Evolutionary conservation across 2,329 filamentous ascomycete species (phyloP), one percentile per base, ranked within the genome.

Genomic region (Fusarium anthophilum): DNA sequence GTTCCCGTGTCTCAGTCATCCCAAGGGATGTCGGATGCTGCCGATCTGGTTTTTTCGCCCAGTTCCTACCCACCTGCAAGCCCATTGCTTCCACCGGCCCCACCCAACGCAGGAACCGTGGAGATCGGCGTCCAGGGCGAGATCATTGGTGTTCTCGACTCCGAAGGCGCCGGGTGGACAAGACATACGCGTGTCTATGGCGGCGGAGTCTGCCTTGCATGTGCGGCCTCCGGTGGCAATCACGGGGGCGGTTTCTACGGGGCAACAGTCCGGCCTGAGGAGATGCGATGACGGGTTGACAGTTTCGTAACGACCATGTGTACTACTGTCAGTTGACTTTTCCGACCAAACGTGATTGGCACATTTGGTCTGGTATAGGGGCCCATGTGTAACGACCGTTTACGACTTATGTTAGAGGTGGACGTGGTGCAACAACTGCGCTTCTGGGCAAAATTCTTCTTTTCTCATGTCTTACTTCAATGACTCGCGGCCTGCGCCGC

Each of bases 151-250:
- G 82, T 85, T 18, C 80, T 86, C 63, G 85, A 89, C 75, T 82
- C 83, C 64, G 81, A 83, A 18, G 87, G 86, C 9, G 82, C 84
- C 24, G 85, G 84, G 47, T 91, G 88, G 89, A 87, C 84, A 74
- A 85, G 88, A 43, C 89, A 91, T 78, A 91, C 88, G 22, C 85
- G 88, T 32, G 88, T 90, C 32, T 90, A 90, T 71, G 88, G 88
- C 35, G 88, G 88, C 66, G 88, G 88, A 11, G 84, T 87, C 6
- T 91, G 89, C 70, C 82, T 89, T 44, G 88, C 88, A 3, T 91
- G 89, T 72, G 81, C 86, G 44, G 87, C 86, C 14, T 84, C 86
- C 15, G 85, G 84, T 12, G 81, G 81, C 38, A 79, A 81, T n/a
- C 81, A 84, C 32, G 82, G 82, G 17, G 86, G 83, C 24, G 85